These are phyloP conservation scores for Centaurea solstitialis DNA, from an alignment of 129 eudicot genomes.

Conservation along the genomic window DNA sequence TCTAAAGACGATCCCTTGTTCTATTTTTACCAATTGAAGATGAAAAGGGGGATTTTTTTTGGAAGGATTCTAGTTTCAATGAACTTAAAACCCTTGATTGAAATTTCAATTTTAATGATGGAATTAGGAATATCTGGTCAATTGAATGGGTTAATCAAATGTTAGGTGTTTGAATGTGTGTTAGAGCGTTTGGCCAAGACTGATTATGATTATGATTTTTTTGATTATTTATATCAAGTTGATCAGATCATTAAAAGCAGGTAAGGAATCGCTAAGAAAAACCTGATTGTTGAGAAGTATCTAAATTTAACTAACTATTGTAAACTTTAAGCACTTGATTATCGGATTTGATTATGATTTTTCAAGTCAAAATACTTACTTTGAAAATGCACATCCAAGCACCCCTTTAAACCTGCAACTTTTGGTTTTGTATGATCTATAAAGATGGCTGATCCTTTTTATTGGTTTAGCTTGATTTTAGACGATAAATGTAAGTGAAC, in stretches of 20 bases:
- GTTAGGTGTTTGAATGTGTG: slow-evolving; percentile 12
- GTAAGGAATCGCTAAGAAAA: not conserved
- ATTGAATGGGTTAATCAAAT: not conserved
- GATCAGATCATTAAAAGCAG: not conserved
- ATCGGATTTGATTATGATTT: not conserved
- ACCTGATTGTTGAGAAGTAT: not conserved
- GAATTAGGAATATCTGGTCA: not conserved
- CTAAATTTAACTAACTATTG: not conserved
- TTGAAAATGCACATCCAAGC: not conserved
- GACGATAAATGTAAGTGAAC: not conserved
- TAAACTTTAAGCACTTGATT: not conserved
- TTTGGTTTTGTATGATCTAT: not conserved
- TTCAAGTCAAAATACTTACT: not conserved
- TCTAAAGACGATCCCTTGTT: not conserved
- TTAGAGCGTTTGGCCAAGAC: slow-evolving; percentile 2
- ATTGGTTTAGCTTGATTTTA: not conserved
- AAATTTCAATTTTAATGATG: not conserved
- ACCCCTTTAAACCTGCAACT: not conserved
- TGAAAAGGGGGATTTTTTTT: not conserved
- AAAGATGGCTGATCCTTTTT: slow-evolving; percentile 3
- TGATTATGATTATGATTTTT: not conserved
- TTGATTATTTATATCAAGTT: not conserved
- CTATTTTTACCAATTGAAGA: slow-evolving; percentile 3
- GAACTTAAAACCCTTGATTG: not conserved
- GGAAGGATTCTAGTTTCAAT: not conserved